Evolutionary conservation across 2,329 filamentous ascomycete species (phyloP), one percentile per base, ranked within the genome.

Genomic region (Elsinoe perseae): DNA sequence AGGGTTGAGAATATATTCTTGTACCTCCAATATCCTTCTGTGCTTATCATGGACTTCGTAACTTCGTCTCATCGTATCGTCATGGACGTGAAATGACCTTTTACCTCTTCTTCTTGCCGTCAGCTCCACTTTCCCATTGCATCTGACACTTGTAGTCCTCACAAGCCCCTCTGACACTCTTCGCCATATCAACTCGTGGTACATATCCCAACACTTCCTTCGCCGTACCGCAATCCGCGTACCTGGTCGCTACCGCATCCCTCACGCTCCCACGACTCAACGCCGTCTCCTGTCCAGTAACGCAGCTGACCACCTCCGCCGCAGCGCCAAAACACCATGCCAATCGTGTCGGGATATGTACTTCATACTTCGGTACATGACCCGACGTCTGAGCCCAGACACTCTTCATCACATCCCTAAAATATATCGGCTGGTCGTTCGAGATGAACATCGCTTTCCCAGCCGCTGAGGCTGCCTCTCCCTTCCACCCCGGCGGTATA

Each of bases 381-480:
- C 73, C 79, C 62, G 82, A 82, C 2, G 16, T 14, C 27, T 75
- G 67, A 7, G 75, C 77, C 89, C 89, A 97, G 46, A 95, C 79
- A 36, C 84, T 82, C 38, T 88, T 80, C 58, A 87, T 82, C 68
- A 95, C 87, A 71, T 95, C 89, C 83, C 93, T 95, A 72, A 95
- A 95, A 69, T 92, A 92, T 18, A 95, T 78, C 4, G 92, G 92
- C 63, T 83, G 77, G 71, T 90, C 88, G 70, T 97, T 97, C 57
- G 89, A 93, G 66, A 97, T 82, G 73, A 95, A 84, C 75, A 97
- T 92, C 52, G 84, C 84, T 70, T 96, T 85, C 58, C 92, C 93
- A 0, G 78, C 76, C 18, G 80, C 83, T n/a, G 79, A 43, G 40
- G 10, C n/a, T n/a, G n/a, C n/a, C n/a, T n/a, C n/a, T n/a, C n/a